Evolutionary conservation across 2,329 filamentous ascomycete genomes (phyloP), one percentile per base, ranked within the genome.

Genomic region (Xylaria sp.): DNA sequence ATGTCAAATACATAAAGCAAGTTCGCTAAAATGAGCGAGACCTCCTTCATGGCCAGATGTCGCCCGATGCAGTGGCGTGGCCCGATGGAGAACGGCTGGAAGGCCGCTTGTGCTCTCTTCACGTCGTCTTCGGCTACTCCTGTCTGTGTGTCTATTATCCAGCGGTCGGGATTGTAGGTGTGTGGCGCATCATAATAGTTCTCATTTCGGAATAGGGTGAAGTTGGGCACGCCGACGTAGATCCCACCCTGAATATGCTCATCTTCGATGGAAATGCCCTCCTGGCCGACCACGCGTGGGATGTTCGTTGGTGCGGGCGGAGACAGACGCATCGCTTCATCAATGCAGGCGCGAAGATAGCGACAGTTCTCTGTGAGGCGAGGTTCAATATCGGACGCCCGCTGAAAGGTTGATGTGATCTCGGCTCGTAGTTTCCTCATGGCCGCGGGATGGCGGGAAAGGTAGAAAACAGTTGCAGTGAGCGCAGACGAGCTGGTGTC

Each of bases 341-440:
- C 63, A 18, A 73, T 33, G 43, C 70, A 69, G 7, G 71, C 71
- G n/a, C 62, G 67, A 1, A 73, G 65, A 41, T 73, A 73, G 12
- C 52, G 58, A 31, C 65, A 64, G 43, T 51, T 59, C 28, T 67
- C 55, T 31, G 64, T 57, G 46, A 36, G 39, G 52, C 31, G 65
- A 28, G 64, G 48, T 4, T 72, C 18, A n/a, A 64, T 68, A n/a
- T 68, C 18, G 18, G 28, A 54, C 13, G 28, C 51, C 7, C 25
- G 48, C 8, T 23, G 20, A 23, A 46, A 46, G 13, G 41, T 46
- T 18, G 41, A 46, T 7, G 13, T 46, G 18, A 46, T 15, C 41
- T 46, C 41, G 2, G 41, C 13, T 12, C 41, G 41, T 18, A 46
- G 15, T 18, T 46, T 46, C 18, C 15, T 46, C 41, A 46, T 46